Base-by-base conservation (phyloP, 164 flowering plant genomes). In the Tetracentron sinense region DNA sequence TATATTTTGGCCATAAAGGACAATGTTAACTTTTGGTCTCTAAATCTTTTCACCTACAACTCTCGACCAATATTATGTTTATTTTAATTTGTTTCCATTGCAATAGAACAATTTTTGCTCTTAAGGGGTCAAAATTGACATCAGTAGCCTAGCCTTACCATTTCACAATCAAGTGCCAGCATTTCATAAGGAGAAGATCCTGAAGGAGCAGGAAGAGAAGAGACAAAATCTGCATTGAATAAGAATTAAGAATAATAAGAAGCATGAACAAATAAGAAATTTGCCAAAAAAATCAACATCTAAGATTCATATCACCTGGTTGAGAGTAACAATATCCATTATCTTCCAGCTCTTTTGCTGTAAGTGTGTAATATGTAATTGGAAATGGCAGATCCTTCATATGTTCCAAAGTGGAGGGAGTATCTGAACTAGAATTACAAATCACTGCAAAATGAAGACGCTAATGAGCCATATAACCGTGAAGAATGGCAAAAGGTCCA, bases 81-180 rank as follows among this genome's bases (percentile, higher is more conserved):
- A 0, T 7, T 27, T 54, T 54, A 12, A 16, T 20, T 23, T 22
- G 12, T 63, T 17, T 20, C 0, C 7, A 28, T 8, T 28, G 28
- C 29, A 25, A 19, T 10, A 2, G 22, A 12, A 28, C 53, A 49
- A 30, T 2, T 33, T 33, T 27, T 55, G 17, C 29, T 0, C 27
- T 54, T 21, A 14, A 52, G 15, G 61, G 16, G 20, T 6, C n/a
- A 44, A 48, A 20, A 28, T 7, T 27, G 31, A 46, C 19, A 54
- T 25, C 16, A 54, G n/a, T 11, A 54, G 57, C 56, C 79, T 11
- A 54, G 57, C 56, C 79, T 70, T 83, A 91, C 99, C 99, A 94
- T 94, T 78, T 94, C 99, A 73, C 99, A 94, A 58, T 94, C 99
- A 78, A 94, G 86, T 30, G 93, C 96, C 74, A 89, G 69, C 62